Evolutionary conservation across 2,329 filamentous ascomycete species (phyloP), one percentile per base, ranked within the genome.

Genomic region (Aschersonia sp.): DNA sequence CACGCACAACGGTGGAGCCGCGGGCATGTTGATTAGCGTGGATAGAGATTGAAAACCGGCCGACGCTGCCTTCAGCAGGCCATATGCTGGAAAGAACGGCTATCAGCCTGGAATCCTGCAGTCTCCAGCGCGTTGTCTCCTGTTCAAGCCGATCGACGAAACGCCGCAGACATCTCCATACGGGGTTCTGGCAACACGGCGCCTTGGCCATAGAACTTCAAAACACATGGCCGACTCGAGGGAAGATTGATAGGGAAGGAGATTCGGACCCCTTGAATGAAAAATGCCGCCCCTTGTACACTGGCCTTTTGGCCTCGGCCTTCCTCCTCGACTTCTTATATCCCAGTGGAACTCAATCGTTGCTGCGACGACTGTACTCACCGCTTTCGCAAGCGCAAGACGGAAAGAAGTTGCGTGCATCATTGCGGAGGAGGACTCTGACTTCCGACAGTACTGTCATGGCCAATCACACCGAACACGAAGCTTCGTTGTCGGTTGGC

Each of bases 61-160:
- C 42, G 48, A 41, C 44, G 47, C 32, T 48, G 29, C 49, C 44
- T 43, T 32, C 49, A 47, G 44, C 46, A 48, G 49, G 50, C 47
- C 66, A 64, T 61, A 76, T 78, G 73, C 71, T 78, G 56, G 74
- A 78, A 67, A 71, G 73, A 68, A 74, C 74, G 48, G 72, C 73
- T 41, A 68, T 70, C 51, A 68, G 66, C 60, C 62, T 78, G 62
- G 75, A 78, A 69, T 69, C 73, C 61, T 71, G 72, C 65, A 67
- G 66, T 54, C 64, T 77, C 59, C 71, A 72, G 60, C 68, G 73
- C 61, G 66, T 74, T 51, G 63, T 77, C 48, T 67, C 69, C 29
- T 59, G 54, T 39, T 55, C 63, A 43, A 56, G 61, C 43, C 57
- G 55, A 43, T 54, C 63, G 44, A 55, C 69, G 37, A 67, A 65